Evolutionary conservation across 2,329 filamentous ascomycete genomes (phyloP), one percentile per base, ranked within the genome.

Genomic region (Sporothrix brunneoviolacea): DNA sequence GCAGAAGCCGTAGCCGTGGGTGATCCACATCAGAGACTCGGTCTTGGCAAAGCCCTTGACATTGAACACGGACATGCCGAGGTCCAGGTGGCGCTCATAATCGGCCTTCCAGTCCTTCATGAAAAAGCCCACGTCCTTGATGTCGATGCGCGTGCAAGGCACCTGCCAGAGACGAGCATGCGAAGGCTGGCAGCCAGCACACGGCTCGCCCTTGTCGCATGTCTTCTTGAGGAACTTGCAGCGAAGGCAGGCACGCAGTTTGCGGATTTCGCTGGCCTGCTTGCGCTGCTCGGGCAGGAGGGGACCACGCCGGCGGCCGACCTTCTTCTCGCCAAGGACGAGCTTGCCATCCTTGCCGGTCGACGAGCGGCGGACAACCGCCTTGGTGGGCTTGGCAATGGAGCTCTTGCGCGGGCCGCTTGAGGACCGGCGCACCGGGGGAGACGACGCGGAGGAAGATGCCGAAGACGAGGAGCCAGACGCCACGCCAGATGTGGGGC

Each of bases 221-320:
- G 91, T 96, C 80, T 97, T 97, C 80, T 97, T 97, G 67, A 97
- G 77, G 75, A 96, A 97, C 73, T 96, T 96, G 80, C 91, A 97
- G 58, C 91, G 84, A 61, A 97, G 75, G 68, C 91, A 97, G 42
- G 91, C 91, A 64, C 91, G 81, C 60, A 96, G 75, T 70, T 97
- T 97, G 67, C 91, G 83, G 65, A 97, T 97, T 70, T 97, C 91
- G 62, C 91, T 93, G 22, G 91, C 91, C 69, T 96, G 91, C 71
- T 95, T 94, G 59, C 91, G 82, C 74, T 96, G 91, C 68, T 97
- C 91, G 10, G 91, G 90, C 62, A 90, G 78, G 59, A 97, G 80
- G 53, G 91, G 91, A 32, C 91, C 91, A 67, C 88, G 88, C 70
- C 91, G 82, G 63, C 89, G 84, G 43, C 91, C 91, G 54, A 96